Base-by-base conservation (phyloP, 768 basidiomycete genomes). In the Lentinula guzmanii region DNA sequence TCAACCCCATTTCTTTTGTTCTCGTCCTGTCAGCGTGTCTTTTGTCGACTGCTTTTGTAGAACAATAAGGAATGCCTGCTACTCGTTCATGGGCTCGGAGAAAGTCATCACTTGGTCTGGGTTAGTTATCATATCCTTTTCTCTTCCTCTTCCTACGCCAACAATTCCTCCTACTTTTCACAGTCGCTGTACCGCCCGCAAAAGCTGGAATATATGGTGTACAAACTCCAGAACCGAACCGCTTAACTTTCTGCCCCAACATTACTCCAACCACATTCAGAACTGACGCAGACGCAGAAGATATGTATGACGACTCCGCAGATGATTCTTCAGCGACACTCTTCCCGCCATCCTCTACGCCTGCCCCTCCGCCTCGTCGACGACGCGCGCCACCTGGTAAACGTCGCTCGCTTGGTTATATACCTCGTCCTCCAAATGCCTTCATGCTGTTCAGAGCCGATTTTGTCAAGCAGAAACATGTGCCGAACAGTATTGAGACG, bases 381-480 rank as follows among this genome's bases (percentile, higher is more conserved):
- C 75, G 81, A 64, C 81, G 85, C 0, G 74, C 70, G 2, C 85
- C 85, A 1, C 85, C 84, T 0, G 84, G 83, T 62, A 89, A 86
- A 75, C 81, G 85, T 52, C 79, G 81, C 56, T 77, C 75, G 64
- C 80, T 73, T 62, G 84, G 75, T 13, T 89, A 93, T 69, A 89
- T 93, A 53, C 90, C 90, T 2, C 83, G 90, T 21, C 90, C 90
- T 1, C 88, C 90, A 5, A 93, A 93, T 63, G 90, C 90, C 8
- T 93, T 92, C 77, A 93, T 93, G 78, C 81, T 93, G 65, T 93
- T 92, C 78, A 84, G 90, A 60, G 89, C 89, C 3, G 86, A 89
- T 53, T 91, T 91, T 73, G 88, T 91, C 64, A 80, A 87, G 67
- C 86, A 83, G 67, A 88, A 89, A 66, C 89, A 91, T 66, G 89